Percentiles rank a stretch among this genome's conserved stretches.
Evolutionary conservation across 1,139 yeast genomes (phyloP).

Genomic region (Pichia sp.): DNA sequence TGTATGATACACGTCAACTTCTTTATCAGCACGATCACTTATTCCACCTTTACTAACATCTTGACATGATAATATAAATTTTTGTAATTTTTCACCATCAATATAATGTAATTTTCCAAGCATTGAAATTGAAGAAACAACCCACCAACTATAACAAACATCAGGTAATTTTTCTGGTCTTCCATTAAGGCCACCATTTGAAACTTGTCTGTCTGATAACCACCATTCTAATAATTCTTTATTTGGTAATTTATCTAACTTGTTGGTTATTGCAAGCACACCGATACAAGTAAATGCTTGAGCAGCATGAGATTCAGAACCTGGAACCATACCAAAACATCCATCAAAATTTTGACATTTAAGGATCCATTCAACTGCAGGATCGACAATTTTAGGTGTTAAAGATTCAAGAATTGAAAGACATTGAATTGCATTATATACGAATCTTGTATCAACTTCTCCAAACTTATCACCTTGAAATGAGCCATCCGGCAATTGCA

Average conservation of each 20-base stretch:
- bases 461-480: slow-evolving; percentile 89
- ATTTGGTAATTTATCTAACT: slow-evolving; percentile 47
- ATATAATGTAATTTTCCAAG: slow-evolving; percentile 69
- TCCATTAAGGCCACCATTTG: slow-evolving; percentile 89
- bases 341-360: slow-evolving; percentile 89
- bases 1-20: slow-evolving; percentile 90
- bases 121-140: slow-evolving; percentile 69
- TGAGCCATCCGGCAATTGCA: slow-evolving; percentile 71
- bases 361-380: slow-evolving; percentile 60
- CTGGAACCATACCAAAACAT: slow-evolving; percentile 90
- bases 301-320: slow-evolving; percentile 93
- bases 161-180: slow-evolving; percentile 95
- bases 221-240: slow-evolving; percentile 61
- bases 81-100: slow-evolving; percentile 50
- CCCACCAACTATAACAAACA: slow-evolving; percentile 99
- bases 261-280: slow-evolving; percentile 61
- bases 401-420: slow-evolving; percentile 63
- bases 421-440: slow-evolving; percentile 73
- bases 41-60: slow-evolving; percentile 81
- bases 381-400: slow-evolving; percentile 52
- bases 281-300: slow-evolving; percentile 87
- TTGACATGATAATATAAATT: slow-evolving; percentile 71
- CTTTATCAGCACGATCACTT: slow-evolving; percentile 86
- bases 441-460: slow-evolving; percentile 87
- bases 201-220: slow-evolving; percentile 89